Conservation (phyloP, 2,329 filamentous ascomycete genomes). For the Beauveria brongniartii region DNA sequence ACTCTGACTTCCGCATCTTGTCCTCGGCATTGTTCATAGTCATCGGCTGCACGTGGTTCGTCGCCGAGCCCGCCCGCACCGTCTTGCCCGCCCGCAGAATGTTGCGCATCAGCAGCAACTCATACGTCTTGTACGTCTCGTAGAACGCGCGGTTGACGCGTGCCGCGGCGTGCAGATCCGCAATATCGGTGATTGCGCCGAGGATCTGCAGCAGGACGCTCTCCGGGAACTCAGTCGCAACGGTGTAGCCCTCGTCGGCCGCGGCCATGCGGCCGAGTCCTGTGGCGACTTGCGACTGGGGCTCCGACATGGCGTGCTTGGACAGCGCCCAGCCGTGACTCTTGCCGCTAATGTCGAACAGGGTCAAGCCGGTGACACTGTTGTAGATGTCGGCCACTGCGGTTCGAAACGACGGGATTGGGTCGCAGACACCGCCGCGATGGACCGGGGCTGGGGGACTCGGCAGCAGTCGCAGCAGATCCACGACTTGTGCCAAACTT, state of each 20-base stretch:
- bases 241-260: constrained; percentile 23
- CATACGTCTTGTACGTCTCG: constrained; percentile 36
- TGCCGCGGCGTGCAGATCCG: constrained; percentile 35
- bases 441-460: constrained; percentile 34
- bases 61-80: constrained; percentile 14
- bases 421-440: constrained; percentile 40
- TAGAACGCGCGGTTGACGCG: constrained; percentile 36
- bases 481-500: constrained; percentile 38
- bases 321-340: constrained; percentile 43
- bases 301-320: constrained; percentile 27
- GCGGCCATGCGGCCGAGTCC: constrained; percentile 26
- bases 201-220: constrained; percentile 33
- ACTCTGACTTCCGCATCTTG: constrained; percentile 26
- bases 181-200: constrained; percentile 28
- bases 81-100: constrained; percentile 24
- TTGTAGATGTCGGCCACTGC: constrained; percentile 43
- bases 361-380: constrained; percentile 40
- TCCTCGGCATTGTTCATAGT: constrained; percentile 23
- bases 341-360: constrained; percentile 39
- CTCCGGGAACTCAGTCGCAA: constrained; percentile 27
- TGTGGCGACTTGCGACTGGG: constrained; percentile 25
- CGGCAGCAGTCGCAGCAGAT: constrained; percentile 34
- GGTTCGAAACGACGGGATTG: constrained; percentile 36
- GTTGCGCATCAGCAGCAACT: constrained; percentile 30
- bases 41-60: constrained; percentile 16